A percentile compares a stretch with the other conserved stretches of the same genome.
Conservation (phyloP, 345 rosid species). For the Eutrema yunnanense region DNA sequence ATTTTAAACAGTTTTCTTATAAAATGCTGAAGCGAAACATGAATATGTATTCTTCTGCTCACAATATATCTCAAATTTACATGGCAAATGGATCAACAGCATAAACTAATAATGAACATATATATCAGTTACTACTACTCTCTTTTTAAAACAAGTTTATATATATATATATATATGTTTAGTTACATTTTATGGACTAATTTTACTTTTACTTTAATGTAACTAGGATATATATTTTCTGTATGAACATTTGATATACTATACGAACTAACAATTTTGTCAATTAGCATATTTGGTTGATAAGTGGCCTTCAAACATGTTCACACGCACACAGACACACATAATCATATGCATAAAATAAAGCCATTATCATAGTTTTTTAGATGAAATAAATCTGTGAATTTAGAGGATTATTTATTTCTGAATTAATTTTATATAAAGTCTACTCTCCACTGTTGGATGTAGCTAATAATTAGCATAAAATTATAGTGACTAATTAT, state of each 20-base stretch:
- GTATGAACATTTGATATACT: not conserved
- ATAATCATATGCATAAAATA: not conserved
- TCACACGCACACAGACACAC: not conserved
- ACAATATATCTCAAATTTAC: not conserved
- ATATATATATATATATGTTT: not conserved
- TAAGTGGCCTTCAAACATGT: conserved; percentile 6
- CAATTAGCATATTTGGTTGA: not conserved
- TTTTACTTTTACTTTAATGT: not conserved
- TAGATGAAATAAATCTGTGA: conserved; percentile 4
- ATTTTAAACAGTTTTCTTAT: not conserved
- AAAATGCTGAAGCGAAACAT: not conserved
- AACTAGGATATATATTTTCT: not conserved
- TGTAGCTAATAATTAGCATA: conserved; percentile 20
- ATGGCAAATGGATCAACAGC: not conserved
- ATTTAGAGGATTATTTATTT: not conserved
- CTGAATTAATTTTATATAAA: conserved; percentile 2
- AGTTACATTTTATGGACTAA: not conserved
- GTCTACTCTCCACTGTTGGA: conserved; percentile 27
- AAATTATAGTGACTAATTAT: conserved; percentile 20
- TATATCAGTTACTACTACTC: not conserved
- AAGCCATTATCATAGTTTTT: not conserved
- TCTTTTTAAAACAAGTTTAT: not conserved
- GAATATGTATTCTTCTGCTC: not conserved
- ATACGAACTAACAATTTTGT: not conserved
- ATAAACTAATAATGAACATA: not conserved